Conservation (phyloP, 2,329 filamentous ascomycete species). For the Diplodia seriata region DNA sequence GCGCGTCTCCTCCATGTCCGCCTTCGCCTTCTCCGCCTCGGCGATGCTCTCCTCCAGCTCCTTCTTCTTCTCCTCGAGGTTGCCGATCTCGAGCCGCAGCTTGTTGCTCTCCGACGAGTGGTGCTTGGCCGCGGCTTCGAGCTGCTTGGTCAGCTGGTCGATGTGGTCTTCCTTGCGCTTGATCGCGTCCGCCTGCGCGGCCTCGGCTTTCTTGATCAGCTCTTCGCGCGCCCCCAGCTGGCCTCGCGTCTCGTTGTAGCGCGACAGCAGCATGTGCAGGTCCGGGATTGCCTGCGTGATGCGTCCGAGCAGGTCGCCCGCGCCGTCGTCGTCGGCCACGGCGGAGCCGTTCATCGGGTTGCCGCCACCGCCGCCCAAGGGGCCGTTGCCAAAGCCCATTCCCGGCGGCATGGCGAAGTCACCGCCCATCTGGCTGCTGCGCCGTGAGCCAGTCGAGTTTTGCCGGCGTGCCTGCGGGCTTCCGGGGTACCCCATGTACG, state of each 20-base stretch:
- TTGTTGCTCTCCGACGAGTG: conserved; percentile 59
- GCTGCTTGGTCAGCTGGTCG: conserved; percentile 57
- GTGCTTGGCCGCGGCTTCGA: conserved; percentile 58
- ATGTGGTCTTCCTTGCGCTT: conserved; percentile 63
- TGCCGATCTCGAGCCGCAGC: conserved; percentile 59
- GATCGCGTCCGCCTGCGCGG: conserved; percentile 59
- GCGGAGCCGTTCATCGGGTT: conserved; percentile 34
- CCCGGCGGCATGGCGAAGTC: conserved; percentile 12
- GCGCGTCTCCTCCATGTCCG: conserved; percentile 44
- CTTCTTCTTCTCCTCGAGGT: conserved; percentile 60
- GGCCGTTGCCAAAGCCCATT: background rate
- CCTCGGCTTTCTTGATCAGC: conserved; percentile 56
- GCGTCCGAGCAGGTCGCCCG: conserved; percentile 48
- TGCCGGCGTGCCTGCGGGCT: conserved; percentile 45
- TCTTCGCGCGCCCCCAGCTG: conserved; percentile 59
- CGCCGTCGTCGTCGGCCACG: conserved; percentile 45
- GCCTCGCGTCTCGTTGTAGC: conserved; percentile 59
- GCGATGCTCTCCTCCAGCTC: conserved; percentile 58
- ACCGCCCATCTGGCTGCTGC: conserved; percentile 21
- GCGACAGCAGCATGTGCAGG: conserved; percentile 48
- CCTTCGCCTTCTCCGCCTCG: conserved; percentile 53
- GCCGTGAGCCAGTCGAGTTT: conserved; percentile 47
- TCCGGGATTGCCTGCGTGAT: conserved; percentile 50
- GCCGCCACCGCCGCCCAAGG: background rate
- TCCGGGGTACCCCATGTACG: conserved; percentile 44